phyloP scores from a whole-genome alignment of 2,329 filamentous ascomycete genomes.

The Metarhizium guizhouense region DNA sequence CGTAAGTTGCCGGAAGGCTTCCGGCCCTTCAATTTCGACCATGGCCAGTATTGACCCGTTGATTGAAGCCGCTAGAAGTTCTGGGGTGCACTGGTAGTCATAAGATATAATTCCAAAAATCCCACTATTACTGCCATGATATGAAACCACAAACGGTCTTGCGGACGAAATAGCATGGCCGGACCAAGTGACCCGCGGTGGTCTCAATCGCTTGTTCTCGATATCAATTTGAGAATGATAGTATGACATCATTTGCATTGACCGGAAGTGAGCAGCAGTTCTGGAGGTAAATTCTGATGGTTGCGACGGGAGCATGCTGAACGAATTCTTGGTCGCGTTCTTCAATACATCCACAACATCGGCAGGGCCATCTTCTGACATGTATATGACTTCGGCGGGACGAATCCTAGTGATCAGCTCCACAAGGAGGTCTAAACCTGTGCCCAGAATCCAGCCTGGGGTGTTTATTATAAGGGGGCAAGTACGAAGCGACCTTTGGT shows the following conservation, averaged over 20 bases:
- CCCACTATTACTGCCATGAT: slow-evolving; percentile 38
- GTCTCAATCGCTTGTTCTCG: not conserved
- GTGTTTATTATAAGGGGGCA: slow-evolving; percentile 63
- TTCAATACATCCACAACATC: slow-evolving; percentile 47
- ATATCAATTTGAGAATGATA: slow-evolving; percentile 44
- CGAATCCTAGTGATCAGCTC: slow-evolving; percentile 44
- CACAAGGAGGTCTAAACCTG: slow-evolving; percentile 56
- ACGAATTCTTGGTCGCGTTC: slow-evolving; percentile 30
- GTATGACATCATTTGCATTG: slow-evolving; percentile 74
- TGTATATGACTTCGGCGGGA: slow-evolving; percentile 57
- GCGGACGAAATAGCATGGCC: slow-evolving; percentile 44
- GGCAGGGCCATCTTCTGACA: slow-evolving; percentile 54
- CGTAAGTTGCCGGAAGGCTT: slow-evolving; percentile 34
- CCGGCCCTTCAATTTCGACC: slow-evolving; percentile 47
- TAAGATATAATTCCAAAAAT: slow-evolving; percentile 61
- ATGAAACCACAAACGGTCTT: slow-evolving; percentile 54
- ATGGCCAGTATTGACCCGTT: slow-evolving; percentile 63
- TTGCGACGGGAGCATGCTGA: slow-evolving; percentile 51
- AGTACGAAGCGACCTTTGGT: slow-evolving; percentile 35
- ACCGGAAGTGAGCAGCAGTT: slow-evolving; percentile 56
- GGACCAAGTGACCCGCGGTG: slow-evolving; percentile 34
- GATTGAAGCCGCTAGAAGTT: slow-evolving; percentile 54
- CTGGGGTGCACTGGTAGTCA: slow-evolving; percentile 50
- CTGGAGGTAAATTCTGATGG: slow-evolving; percentile 44
- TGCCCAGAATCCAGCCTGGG: slow-evolving; percentile 64